These are phyloP conservation scores for Yamadazyma songkhlaensis DNA, from an alignment of 1,139 yeast genomes.

Conservation along the genomic window DNA sequence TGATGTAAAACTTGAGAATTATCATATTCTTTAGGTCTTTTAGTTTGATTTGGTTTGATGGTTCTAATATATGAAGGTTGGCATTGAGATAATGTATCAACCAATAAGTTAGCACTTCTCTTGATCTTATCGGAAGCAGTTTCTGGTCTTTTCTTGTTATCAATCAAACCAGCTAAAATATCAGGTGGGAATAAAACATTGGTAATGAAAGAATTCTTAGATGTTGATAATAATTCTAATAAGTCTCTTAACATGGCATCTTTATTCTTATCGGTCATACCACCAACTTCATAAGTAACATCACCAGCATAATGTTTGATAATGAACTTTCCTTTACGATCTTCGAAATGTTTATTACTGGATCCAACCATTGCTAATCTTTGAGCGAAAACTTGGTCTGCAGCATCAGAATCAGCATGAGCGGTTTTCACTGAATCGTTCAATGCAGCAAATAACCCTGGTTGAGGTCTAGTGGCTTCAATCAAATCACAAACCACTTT, in stretches of 20 bases:
- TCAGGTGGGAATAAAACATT: constrained; percentile 71
- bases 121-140: constrained; percentile 98
- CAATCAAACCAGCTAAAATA: constrained; percentile 56
- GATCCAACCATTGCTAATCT: constrained; percentile 80
- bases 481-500: constrained; percentile 96
- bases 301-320: constrained; percentile 98
- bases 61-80: constrained; percentile 97
- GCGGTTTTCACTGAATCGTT: constrained; percentile 98
- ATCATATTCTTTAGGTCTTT: constrained; percentile 88
- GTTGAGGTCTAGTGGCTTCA: constrained; percentile 86
- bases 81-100: constrained; percentile 83
- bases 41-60: constrained; percentile 93
- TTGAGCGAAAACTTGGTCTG: constrained; percentile 95
- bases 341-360: constrained; percentile 82
- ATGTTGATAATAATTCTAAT: constrained; percentile 71
- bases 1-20: constrained; percentile 90
- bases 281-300: constrained; percentile 85
- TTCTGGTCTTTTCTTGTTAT: constrained; percentile 82
- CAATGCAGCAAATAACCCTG: constrained; percentile 94
- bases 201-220: constrained; percentile 63
- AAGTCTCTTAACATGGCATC: constrained; percentile 91
- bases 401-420: constrained; percentile 95
- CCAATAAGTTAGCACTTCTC: constrained; percentile 84
- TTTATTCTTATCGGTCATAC: constrained; percentile 96
- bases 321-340: constrained; percentile 82